These are phyloP conservation scores for Bipolaris oryzae DNA, from an alignment of 2,329 filamentous ascomycete genomes.

Conservation along the genomic window DNA sequence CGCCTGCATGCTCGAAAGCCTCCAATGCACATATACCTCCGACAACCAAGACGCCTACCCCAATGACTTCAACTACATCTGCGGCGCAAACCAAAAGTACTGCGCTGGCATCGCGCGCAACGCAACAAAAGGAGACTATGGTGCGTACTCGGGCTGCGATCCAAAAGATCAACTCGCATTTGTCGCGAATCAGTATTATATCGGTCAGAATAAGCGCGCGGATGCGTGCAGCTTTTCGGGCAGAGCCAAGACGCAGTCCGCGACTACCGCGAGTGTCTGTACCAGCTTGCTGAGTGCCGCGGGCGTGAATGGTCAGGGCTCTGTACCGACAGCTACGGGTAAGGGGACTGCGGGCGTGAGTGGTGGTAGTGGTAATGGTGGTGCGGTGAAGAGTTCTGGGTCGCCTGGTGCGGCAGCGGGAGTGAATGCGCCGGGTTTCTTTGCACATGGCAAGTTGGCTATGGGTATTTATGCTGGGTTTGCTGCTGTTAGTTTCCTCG, in stretches of 20 bases:
- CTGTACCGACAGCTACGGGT: conserved; percentile 50
- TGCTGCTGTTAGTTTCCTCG: conserved; percentile 30
- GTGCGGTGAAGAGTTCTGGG: conserved; percentile 21
- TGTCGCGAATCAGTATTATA: conserved; percentile 73
- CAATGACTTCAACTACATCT: conserved; percentile 75
- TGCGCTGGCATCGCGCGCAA: conserved; percentile 74
- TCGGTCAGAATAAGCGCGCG: conserved; percentile 55
- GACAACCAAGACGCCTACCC: conserved; percentile 66
- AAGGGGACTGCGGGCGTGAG: conserved; percentile 24
- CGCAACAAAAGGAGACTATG: conserved; percentile 71
- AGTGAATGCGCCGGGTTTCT: conserved; percentile 28
- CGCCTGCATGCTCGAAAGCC: conserved; percentile 77
- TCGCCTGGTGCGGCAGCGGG: conserved; percentile 28
- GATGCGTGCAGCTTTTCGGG: conserved; percentile 74
- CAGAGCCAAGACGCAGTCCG: conserved; percentile 62
- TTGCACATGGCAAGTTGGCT: conserved; percentile 31
- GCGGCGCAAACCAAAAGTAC: conserved; percentile 59
- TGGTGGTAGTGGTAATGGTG: not conserved
- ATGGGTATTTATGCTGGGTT: conserved; percentile 31
- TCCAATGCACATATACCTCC: conserved; percentile 71
- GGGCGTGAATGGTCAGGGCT: conserved; percentile 63
- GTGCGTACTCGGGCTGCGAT: conserved; percentile 77
- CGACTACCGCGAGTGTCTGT: conserved; percentile 60
- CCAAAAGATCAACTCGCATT: conserved; percentile 73
- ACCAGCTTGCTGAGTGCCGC: conserved; percentile 64